Base-by-base conservation (phyloP, 2,329 filamentous ascomycete species). In the Botryotinia convoluta region DNA sequence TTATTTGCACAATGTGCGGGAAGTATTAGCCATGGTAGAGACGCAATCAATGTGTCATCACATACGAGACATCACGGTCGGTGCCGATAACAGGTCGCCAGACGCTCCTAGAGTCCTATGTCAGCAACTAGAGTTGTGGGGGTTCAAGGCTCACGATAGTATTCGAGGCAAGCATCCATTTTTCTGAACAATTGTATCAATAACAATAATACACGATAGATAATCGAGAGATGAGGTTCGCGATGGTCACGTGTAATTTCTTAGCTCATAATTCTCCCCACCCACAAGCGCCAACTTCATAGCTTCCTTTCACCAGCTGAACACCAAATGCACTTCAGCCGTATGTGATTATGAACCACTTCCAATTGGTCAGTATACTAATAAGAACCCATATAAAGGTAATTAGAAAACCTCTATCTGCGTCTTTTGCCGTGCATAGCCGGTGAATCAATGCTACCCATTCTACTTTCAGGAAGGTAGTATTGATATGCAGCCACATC, bases 101-200 rank as follows among this genome's bases (percentile, higher is more conserved):
- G 26, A 62, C 51, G 2, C 37, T 62, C 7, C 60, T 29, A n/a
- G 22, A 42, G 16, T 29, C 6, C 12, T 5, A 22, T 10, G 14
- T 14, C 12, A 16, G 2, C 59, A 39, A 39, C 6, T 61, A 20
- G 32, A 26, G 2, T 3, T 37, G 22, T 10, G 22, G 6, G 6
- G 10, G 12, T n/a, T 26, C 14, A n/a, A 16, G 12, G 1, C 5
- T 9, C 3, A n/a, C 8, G 7, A 10, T 37, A n/a, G 1, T 39
- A 26, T 37, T 16, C 32, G 22, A 61, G 22, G 5, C 10, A 10
- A 14, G 35, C 20, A 14, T 39, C 5, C 35, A 37, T 37, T 37
- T 37, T 4, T 8, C 14, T 7, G 26, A 61, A 8, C 3, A 14
- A 14, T 16, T 16, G 12, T 6, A 37, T 61, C 12, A 39, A 16